phyloP scores from a whole-genome alignment of 2,329 filamentous ascomycete genomes.

The Aspergillus sp. region DNA sequence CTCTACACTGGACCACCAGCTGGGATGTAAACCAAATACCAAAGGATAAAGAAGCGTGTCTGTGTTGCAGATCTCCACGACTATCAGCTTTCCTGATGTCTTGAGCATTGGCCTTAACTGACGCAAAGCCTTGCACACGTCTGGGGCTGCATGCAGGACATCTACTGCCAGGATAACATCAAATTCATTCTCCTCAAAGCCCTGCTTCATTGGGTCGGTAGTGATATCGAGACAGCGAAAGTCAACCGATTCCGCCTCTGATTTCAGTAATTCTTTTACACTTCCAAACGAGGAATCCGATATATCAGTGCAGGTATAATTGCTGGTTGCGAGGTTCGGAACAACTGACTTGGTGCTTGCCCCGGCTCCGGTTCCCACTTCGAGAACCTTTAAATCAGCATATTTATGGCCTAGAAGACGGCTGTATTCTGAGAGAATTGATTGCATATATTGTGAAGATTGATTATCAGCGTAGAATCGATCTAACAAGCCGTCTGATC shows the following conservation, averaged over 20 bases:
- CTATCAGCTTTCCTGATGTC: conserved; percentile 22
- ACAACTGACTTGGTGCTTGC: no score
- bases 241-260: conserved; percentile 16
- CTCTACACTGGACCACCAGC: no score
- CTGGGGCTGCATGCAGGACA: conserved; percentile 24
- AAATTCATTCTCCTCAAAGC: conserved; percentile 18
- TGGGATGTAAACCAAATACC: conserved; percentile 17
- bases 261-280: conserved; percentile 17
- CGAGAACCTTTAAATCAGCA: no score
- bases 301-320: conserved; percentile 23
- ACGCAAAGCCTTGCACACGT: conserved; percentile 19
- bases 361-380: no score
- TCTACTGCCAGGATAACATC: conserved; percentile 28
- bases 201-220: conserved; percentile 19
- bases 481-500: no score
- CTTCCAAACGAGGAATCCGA: conserved; percentile 26
- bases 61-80: conserved; percentile 4
- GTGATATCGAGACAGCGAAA: conserved; percentile 23
- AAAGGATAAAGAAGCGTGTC: no score
- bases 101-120: conserved; percentile 23
- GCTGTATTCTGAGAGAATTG: no score
- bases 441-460: no score
- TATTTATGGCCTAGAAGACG: no score
- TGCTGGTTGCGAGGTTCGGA: no score
- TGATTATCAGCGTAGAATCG: no score